phyloP scores from a whole-genome alignment of 2,329 filamentous ascomycete genomes.

The Laburnicola sp. region DNA sequence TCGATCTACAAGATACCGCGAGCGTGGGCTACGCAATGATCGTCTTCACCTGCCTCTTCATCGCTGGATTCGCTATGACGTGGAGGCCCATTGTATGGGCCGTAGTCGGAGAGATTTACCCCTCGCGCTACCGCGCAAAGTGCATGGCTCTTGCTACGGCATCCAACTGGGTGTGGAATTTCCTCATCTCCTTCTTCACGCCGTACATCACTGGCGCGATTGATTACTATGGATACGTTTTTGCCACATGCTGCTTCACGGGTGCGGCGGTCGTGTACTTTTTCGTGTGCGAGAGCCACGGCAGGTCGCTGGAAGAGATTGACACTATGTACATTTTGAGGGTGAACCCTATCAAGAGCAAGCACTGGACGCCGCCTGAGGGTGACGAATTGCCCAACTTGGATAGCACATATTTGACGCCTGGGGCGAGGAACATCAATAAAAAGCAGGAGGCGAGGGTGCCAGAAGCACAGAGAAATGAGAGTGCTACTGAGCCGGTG shows the following conservation, averaged over 20 bases:
- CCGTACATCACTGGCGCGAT: constrained; percentile 75
- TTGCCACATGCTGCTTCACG: constrained; percentile 70
- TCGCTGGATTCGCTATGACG: constrained; percentile 67
- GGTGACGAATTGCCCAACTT: constrained; percentile 40
- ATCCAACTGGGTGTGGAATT: constrained; percentile 51
- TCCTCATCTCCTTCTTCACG: constrained; percentile 68
- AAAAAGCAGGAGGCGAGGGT: constrained; percentile 38
- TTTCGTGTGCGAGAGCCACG: constrained; percentile 75
- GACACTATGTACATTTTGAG: constrained; percentile 70
- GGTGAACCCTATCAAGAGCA: constrained; percentile 66
- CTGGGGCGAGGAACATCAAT: constrained; percentile 39
- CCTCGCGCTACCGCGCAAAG: constrained; percentile 55
- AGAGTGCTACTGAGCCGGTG: constrained; percentile 16
- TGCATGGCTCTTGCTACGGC: constrained; percentile 52
- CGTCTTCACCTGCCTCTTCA: constrained; percentile 69
- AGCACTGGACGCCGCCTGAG: constrained; percentile 52
- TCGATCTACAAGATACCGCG: constrained; percentile 40
- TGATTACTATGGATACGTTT: constrained; percentile 77
- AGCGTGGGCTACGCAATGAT: constrained; percentile 63
- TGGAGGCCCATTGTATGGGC: constrained; percentile 76
- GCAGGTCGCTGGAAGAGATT: constrained; percentile 75
- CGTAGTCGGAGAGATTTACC: constrained; percentile 67
- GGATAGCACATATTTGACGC: constrained; percentile 40
- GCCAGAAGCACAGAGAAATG: constrained; percentile 28
- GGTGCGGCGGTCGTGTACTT: constrained; percentile 72